These are phyloP conservation scores for Myxozyma monticola DNA, from an alignment of 805 yeast species.

Conservation along the genomic window DNA sequence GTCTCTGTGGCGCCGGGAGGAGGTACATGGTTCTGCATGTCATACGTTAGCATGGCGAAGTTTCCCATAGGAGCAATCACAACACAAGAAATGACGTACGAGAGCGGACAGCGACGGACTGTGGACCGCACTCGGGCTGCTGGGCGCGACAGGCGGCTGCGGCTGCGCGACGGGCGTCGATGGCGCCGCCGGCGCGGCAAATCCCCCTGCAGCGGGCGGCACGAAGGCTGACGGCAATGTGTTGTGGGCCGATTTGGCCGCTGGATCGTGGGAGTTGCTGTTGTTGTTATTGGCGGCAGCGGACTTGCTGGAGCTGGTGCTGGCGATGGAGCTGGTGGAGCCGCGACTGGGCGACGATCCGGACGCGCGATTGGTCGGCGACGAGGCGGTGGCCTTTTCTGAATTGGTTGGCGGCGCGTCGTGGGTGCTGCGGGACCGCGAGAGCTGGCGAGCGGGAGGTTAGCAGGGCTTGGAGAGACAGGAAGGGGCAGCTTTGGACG, in stretches of 20 bases:
- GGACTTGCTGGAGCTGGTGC: neutral
- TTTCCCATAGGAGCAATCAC: too few relatives aligned
- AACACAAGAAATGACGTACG: slow-evolving; percentile 1
- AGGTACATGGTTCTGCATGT: slow-evolving; percentile 24
- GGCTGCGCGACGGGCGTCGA: neutral
- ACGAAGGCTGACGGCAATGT: too few relatives aligned
- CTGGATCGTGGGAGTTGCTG: too few relatives aligned
- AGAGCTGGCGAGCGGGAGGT: slow-evolving; percentile 22
- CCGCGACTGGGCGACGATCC: slow-evolving; percentile 5
- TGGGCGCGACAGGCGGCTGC: too few relatives aligned
- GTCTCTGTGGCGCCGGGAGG: slow-evolving; percentile 42
- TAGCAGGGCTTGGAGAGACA: neutral
- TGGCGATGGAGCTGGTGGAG: neutral
- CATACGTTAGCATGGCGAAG: neutral
- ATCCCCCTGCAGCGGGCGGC: neutral
- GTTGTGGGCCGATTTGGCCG: too few relatives aligned
- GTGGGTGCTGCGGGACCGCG: slow-evolving; percentile 32
- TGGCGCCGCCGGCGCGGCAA: neutral
- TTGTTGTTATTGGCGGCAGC: too few relatives aligned
- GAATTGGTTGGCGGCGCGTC: too few relatives aligned
- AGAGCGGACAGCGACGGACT: too few relatives aligned
- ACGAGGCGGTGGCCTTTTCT: slow-evolving; percentile 14
- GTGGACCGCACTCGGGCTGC: too few relatives aligned
- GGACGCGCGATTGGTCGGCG: too few relatives aligned
- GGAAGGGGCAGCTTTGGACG: slow-evolving; percentile 1